Evolutionary conservation across 1,284 basidiomycete genomes (phyloP).

Genomic region (Coriolopsis trogii): DNA sequence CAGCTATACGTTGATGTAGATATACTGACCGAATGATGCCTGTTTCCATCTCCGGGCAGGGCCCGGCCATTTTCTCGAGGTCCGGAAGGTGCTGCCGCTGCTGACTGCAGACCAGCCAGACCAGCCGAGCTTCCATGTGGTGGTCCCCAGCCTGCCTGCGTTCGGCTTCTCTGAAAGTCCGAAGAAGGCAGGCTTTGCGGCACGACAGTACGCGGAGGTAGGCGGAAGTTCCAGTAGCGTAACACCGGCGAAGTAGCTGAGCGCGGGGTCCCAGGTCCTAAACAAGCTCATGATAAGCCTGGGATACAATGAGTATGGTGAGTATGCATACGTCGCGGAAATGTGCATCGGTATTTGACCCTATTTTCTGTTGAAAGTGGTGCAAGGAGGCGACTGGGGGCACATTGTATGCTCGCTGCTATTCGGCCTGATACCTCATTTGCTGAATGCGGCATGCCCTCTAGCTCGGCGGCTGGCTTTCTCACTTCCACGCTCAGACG

Average conservation of each 20-base stretch:
- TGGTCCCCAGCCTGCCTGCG: slow-evolving; percentile 47
- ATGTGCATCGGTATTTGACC: too few species aligned
- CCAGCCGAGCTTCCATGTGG: slow-evolving; percentile 46
- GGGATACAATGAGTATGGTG: slow-evolving; percentile 51
- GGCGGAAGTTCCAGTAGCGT: not conserved
- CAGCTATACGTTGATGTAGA: not conserved
- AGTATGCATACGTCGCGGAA: slow-evolving; percentile 10
- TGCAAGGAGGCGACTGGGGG: slow-evolving; percentile 51
- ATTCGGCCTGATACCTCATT: too few species aligned
- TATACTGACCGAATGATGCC: not conserved
- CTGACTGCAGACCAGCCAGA: slow-evolving; percentile 27
- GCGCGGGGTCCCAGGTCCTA: slow-evolving; percentile 29
- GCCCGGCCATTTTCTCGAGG: slow-evolving; percentile 51
- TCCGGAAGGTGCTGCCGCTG: slow-evolving; percentile 35
- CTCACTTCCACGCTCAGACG: slow-evolving; percentile 23
- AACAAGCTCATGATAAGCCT: slow-evolving; percentile 48
- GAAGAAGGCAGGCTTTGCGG: slow-evolving; percentile 38
- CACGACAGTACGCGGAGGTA: slow-evolving; percentile 19
- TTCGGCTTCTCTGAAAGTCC: slow-evolving; percentile 40
- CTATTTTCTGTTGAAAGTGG: slow-evolving; percentile 31
- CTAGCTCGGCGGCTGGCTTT: too few species aligned
- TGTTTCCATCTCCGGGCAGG: slow-evolving; percentile 23
- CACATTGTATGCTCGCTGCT: slow-evolving; percentile 31
- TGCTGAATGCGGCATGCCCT: too few species aligned
- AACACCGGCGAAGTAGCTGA: not conserved